Conservation (phyloP, 148 eudicot genomes). For the Rhododendron griersonianum region DNA sequence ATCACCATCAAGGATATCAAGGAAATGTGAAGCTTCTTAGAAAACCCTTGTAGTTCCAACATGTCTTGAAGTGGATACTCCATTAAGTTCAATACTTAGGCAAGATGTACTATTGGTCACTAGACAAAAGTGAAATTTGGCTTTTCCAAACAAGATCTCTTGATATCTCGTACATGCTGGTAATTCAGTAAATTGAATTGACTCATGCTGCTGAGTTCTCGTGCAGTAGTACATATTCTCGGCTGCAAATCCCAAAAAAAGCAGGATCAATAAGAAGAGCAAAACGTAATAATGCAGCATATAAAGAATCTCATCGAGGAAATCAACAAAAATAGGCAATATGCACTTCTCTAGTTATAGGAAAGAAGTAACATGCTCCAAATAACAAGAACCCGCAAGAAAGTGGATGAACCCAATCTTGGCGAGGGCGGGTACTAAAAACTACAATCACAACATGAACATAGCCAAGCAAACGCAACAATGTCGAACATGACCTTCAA, state of each 20-base stretch:
- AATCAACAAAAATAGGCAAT: background rate
- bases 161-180: background rate
- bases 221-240: slow-evolving; percentile 86
- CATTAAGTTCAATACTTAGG: background rate
- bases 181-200: background rate
- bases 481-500: background rate
- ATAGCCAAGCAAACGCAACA: background rate
- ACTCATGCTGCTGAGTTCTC: slow-evolving; percentile 55
- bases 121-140: background rate
- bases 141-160: background rate
- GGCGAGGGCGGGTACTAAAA: background rate
- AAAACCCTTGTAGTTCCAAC: background rate
- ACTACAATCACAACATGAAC: background rate
- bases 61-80: background rate
- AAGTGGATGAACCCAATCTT: background rate
- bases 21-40: background rate
- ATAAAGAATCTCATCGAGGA: background rate
- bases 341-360: background rate
- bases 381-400: background rate
- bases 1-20: background rate
- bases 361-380: background rate
- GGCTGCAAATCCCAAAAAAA: slow-evolving; percentile 50
- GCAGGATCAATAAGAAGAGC: background rate
- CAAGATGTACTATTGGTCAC: background rate
- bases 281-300: background rate